Conservation (phyloP, 2,329 filamentous ascomycete genomes). For the Calonectria hongkongensis region DNA sequence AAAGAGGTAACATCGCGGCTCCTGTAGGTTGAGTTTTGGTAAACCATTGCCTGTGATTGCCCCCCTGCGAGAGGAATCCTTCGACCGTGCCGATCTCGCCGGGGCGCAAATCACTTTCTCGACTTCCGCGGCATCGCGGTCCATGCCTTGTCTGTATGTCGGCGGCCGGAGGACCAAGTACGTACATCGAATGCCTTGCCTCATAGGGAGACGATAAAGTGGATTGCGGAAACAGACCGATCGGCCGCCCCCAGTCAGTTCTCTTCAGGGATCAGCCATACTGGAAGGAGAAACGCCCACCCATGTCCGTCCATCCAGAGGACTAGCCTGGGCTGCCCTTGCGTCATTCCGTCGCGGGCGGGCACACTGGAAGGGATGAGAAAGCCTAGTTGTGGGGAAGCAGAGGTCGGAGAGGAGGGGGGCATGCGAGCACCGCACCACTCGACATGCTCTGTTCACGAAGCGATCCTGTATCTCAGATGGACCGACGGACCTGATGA, state of each 20-base stretch:
- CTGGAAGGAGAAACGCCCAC: constrained; percentile 34
- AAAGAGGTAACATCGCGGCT: constrained; percentile 38
- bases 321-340: constrained; percentile 47
- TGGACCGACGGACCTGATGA: constrained; percentile 23
- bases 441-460: constrained; percentile 16
- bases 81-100: constrained; percentile 47
- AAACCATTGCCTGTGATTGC: constrained; percentile 29
- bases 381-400: constrained; percentile 55
- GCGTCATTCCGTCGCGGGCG: constrained; percentile 49
- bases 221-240: constrained; percentile 49
- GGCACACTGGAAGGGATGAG: constrained; percentile 49
- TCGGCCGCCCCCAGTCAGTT: constrained; percentile 45
- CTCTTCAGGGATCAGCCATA: constrained; percentile 35
- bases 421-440: constrained; percentile 31
- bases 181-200: constrained; percentile 23
- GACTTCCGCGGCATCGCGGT: constrained; percentile 10
- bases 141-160: constrained; percentile 20
- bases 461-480: constrained; percentile 10
- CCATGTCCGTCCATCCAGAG: constrained; percentile 33
- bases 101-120: constrained; percentile 42
- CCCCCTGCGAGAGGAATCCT: constrained; percentile 41
- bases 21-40: constrained; percentile 33
- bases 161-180: constrained; percentile 5
- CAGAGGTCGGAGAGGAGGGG: constrained; percentile 20
- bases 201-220: constrained; percentile 27